Evolutionary conservation across 768 basidiomycete species (phyloP).

Genomic region (Russula emetica): DNA sequence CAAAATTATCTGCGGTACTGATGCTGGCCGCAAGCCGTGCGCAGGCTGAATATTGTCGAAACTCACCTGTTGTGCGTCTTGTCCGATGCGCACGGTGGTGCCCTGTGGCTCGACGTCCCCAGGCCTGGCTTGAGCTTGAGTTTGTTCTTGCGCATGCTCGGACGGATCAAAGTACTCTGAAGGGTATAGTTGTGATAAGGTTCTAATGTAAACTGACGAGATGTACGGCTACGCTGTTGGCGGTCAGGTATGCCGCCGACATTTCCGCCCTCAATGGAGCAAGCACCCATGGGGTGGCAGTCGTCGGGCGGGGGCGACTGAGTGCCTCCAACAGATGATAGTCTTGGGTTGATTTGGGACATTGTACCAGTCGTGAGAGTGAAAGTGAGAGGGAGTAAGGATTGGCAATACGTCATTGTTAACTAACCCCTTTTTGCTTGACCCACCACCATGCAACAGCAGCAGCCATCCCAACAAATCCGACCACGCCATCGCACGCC

Average conservation of each 20-base stretch:
- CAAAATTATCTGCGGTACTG: conserved; percentile 6
- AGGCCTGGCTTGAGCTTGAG: not conserved
- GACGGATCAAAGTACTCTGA: conserved; percentile 23
- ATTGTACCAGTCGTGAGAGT: not conserved
- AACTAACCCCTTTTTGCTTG: not conserved
- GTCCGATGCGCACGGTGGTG: not conserved
- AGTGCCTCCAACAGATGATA: conserved; percentile 11
- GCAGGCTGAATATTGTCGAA: not conserved
- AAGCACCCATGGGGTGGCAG: conserved; percentile 23
- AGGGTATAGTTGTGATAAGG: conserved; percentile 1
- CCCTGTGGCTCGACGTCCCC: not conserved
- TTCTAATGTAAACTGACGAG: not conserved
- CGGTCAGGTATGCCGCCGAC: conserved; percentile 25
- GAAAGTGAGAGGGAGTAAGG: not conserved
- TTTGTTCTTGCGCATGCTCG: conserved; percentile 9
- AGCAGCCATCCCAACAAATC: conserved; percentile 4
- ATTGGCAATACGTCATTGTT: conserved; percentile 14
- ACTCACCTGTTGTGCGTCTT: conserved; percentile 1
- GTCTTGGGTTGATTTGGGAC: conserved; percentile 2
- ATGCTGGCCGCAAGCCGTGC: no score
- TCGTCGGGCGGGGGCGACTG: conserved; percentile 27
- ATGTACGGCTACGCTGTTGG: conserved; percentile 26
- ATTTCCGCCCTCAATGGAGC: conserved; percentile 24
- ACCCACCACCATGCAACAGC: conserved; percentile 6
- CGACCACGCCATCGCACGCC: conserved; percentile 10